phyloP scores from a whole-genome alignment of 73 alveolate genomes.

The Paramecium sonneborni region DNA sequence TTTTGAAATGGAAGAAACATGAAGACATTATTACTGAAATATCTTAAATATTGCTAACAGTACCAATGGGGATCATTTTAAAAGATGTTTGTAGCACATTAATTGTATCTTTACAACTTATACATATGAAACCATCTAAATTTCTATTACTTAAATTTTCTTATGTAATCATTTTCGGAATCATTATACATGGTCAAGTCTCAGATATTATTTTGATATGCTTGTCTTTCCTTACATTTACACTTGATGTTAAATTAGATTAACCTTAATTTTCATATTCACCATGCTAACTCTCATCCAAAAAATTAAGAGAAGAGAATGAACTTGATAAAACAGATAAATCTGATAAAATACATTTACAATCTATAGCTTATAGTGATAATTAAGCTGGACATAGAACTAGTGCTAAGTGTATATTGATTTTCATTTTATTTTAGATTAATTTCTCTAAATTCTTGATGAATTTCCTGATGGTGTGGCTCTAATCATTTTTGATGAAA shows the following conservation, averaged over 20 bases:
- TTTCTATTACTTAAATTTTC: background rate
- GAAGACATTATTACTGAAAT: background rate
- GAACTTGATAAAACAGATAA: slow-evolving; percentile 14
- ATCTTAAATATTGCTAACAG: background rate
- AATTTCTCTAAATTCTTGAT: background rate
- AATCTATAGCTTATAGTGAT: background rate
- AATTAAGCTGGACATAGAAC: background rate
- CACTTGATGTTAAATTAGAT: background rate
- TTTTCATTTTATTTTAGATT: background rate
- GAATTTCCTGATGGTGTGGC: slow-evolving; percentile 57
- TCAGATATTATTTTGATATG: background rate
- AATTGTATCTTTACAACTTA: background rate
- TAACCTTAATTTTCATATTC: background rate
- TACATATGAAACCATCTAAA: background rate
- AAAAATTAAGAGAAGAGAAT: background rate
- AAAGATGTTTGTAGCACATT: background rate
- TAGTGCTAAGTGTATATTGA: background rate
- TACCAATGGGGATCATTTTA: background rate
- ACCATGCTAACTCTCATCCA: background rate
- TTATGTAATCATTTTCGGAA: background rate
- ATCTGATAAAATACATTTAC: background rate
- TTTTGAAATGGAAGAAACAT: background rate
- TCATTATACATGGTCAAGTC: background rate
- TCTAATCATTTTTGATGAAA: background rate
- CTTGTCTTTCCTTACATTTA: background rate